These are phyloP conservation scores for Yarrowia yakushimensis DNA, from an alignment of 805 yeast genomes.

Conservation along the genomic window DNA sequence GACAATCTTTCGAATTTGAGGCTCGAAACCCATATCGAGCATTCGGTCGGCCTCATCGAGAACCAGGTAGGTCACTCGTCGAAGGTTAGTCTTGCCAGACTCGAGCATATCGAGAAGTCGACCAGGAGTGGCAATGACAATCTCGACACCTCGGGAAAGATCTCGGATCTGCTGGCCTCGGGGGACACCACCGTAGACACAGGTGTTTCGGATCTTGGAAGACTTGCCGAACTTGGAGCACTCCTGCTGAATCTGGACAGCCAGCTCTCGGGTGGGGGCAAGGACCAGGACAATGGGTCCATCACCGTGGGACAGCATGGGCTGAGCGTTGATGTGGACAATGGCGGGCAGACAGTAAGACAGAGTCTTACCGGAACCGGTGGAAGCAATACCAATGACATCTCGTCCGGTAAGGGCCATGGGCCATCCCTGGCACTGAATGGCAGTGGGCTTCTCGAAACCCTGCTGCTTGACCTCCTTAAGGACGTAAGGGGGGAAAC, in stretches of 20 bases:
- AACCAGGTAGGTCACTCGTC: slow-evolving; percentile 94
- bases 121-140: slow-evolving; percentile 97
- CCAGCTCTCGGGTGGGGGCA: slow-evolving; percentile 98
- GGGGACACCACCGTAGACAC: slow-evolving; percentile 99
- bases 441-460: slow-evolving; percentile 89
- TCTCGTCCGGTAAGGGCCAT: slow-evolving; percentile 99
- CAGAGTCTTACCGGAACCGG: slow-evolving; percentile 98
- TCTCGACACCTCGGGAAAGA: slow-evolving; percentile 91
- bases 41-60: slow-evolving; percentile 99
- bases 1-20: slow-evolving; percentile 97
- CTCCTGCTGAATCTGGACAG: slow-evolving; percentile 94
- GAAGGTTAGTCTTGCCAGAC: slow-evolving; percentile 87
- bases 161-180: slow-evolving; percentile 97
- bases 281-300: slow-evolving; percentile 94
- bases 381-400: slow-evolving; percentile 97
- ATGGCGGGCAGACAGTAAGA: slow-evolving; percentile 96
- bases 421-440: slow-evolving; percentile 99
- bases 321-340: slow-evolving; percentile 98
- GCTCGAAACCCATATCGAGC: slow-evolving; percentile 99
- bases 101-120: slow-evolving; percentile 97
- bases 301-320: slow-evolving; percentile 86
- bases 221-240: slow-evolving; percentile 91
- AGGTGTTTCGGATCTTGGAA: slow-evolving; percentile 86
- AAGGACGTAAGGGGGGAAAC: slow-evolving; percentile 92
- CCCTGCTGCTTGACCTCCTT: slow-evolving; percentile 87